Percentiles rank a stretch among this genome's conserved stretches.
Evolutionary conservation across 192 early-diverging fungal species (phyloP).

Genomic region (Entomortierella lignicola): DNA sequence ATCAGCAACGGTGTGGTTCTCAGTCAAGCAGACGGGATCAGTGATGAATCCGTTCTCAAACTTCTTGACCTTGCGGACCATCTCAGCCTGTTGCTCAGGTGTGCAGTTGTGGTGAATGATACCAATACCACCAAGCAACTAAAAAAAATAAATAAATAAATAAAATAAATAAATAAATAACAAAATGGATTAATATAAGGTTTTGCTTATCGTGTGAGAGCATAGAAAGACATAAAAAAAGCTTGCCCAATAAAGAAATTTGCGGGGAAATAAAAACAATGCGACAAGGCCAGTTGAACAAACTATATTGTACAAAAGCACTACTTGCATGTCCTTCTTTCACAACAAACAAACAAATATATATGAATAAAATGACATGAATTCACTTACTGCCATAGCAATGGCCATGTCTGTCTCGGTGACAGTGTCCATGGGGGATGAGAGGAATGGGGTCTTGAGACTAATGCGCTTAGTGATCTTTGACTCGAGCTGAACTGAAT

Average conservation of each 20-base stretch:
- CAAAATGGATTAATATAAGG: constrained; percentile 2
- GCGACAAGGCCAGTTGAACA: background rate
- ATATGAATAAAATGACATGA: too few relatives aligned
- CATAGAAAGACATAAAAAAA: constrained; percentile 1
- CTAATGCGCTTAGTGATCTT: constrained; percentile 90
- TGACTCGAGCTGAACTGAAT: constrained; percentile 81
- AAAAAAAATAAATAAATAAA: background rate
- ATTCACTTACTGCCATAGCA: constrained; percentile 92
- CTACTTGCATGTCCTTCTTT: background rate
- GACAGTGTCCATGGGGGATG: constrained; percentile 98
- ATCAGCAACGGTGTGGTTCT: constrained; percentile 85
- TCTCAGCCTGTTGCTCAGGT: constrained; percentile 94
- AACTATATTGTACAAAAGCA: background rate
- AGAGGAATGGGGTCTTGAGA: constrained; percentile 94
- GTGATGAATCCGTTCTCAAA: constrained; percentile 99
- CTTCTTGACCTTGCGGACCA: constrained; percentile 98
- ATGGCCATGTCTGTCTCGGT: constrained; percentile 99
- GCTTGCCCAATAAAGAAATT: constrained; percentile 49
- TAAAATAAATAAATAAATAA: background rate
- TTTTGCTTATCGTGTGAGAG: constrained; percentile 17
- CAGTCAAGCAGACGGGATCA: constrained; percentile 89
- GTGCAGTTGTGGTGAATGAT: constrained; percentile 99
- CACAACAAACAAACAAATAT: too few relatives aligned
- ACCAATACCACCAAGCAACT: constrained; percentile 92
- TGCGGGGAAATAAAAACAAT: constrained; percentile 45